These are phyloP conservation scores for Macroventuria anomochaeta DNA, from an alignment of 2,329 filamentous ascomycete species.

Conservation along the genomic window DNA sequence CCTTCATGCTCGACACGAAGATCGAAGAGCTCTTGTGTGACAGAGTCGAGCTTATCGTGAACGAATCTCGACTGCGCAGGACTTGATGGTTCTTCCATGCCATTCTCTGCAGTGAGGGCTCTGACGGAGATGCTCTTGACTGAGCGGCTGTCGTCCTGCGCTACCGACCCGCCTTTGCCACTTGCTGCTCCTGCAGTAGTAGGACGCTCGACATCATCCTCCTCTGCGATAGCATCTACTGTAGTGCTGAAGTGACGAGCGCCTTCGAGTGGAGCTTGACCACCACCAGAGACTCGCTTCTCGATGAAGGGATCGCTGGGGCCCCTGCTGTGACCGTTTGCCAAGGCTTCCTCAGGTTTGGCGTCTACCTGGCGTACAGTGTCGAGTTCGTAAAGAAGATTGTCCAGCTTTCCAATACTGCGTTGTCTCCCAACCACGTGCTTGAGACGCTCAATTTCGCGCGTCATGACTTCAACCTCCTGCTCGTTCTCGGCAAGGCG, in stretches of 20 bases:
- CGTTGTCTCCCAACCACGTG: slow-evolving; percentile 94
- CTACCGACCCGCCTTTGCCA: slow-evolving; percentile 1
- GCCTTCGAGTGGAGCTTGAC: slow-evolving; percentile 31
- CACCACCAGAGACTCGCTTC: slow-evolving; percentile 35
- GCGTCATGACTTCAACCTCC: slow-evolving; percentile 94
- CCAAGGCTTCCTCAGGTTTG: slow-evolving; percentile 36
- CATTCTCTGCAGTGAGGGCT: slow-evolving; percentile 26
- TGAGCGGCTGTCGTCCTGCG: slow-evolving; percentile 3
- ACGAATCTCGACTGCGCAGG: slow-evolving; percentile 85
- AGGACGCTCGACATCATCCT: slow-evolving; percentile 41
- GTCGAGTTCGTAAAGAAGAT: slow-evolving; percentile 88
- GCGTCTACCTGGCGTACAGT: slow-evolving; percentile 54
- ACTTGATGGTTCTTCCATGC: slow-evolving; percentile 64
- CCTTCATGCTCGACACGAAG: slow-evolving; percentile 89
- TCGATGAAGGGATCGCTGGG: slow-evolving; percentile 43
- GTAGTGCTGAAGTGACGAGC: slow-evolving; percentile 42
- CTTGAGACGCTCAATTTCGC: slow-evolving; percentile 91
- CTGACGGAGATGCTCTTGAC: slow-evolving; percentile 21
- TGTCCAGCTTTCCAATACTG: slow-evolving; percentile 93
- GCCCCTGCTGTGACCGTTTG: slow-evolving; percentile 47
- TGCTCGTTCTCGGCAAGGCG: slow-evolving; percentile 94
- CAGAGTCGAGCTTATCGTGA: slow-evolving; percentile 87
- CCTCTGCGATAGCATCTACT: slow-evolving; percentile 48
- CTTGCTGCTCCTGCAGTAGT: slow-evolving; percentile 34
- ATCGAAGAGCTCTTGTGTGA: slow-evolving; percentile 90